Base-by-base conservation (phyloP, 768 basidiomycete species). In the Tulasnella calospora region DNA sequence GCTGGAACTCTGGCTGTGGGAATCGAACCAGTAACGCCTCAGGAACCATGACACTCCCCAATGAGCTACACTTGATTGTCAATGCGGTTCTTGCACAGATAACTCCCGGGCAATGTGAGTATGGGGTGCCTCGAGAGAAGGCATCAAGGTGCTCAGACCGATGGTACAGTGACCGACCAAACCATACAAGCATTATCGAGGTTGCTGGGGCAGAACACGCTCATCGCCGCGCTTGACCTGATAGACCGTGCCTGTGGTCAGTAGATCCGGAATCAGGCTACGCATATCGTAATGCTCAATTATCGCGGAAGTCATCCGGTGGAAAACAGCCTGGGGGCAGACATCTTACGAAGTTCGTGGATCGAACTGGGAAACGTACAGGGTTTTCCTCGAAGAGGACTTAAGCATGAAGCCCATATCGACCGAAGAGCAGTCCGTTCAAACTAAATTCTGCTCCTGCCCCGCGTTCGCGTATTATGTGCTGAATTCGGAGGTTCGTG, bases 201-300 rank as follows among this genome's bases (percentile, higher is more conserved):
- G 23, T n/a, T 79, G 12, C 40, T 79, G 17, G 61, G 61, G 61
- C 57, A 73, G 38, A 57, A 78, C 30, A 77, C 75, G 9, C 46
- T 94, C 27, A 81, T 93, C 2, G 91, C 91, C 27, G 92, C 94
- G 7, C 84, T 95, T 35, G 92, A 95, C 82, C 85, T 94, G n/a
- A 86, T 94, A 67, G 94, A 95, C 83, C 87, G 89, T 40, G 88
- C 88, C 78, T 88, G 88, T 80, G 91, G 94, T 93, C 80, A 51
- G 41, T 67, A 12, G 0, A 67, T 13, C 13, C 4, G 10, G 33
- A 67, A 27, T 10, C 1, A 3, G 15, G n/a, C 5, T n/a, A 73
- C 36, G 10, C 71, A 36, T 19, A 36, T 27, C 27, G 27, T n/a
- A 36, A 51, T 17, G 21, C 55, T 44, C 57, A 23, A 72, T 36